A percentile compares a stretch with the other conserved stretches of the same genome.
These are phyloP conservation scores for Candida palmyrensis DNA, from an alignment of 805 yeast species.

Conservation along the genomic window DNA sequence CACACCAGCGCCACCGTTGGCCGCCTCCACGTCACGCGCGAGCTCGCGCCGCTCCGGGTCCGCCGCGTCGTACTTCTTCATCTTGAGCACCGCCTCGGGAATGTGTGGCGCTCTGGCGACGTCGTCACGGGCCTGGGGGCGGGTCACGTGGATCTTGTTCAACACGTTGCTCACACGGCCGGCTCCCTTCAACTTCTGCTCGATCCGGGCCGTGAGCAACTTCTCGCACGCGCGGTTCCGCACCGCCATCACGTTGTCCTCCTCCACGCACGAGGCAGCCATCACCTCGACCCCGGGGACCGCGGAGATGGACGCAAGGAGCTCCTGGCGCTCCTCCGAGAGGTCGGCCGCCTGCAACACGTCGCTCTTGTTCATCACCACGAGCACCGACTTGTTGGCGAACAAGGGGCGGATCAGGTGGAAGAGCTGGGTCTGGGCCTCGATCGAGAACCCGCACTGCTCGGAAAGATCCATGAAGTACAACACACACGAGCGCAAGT, in stretches of 20 bases:
- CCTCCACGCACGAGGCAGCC: constrained; percentile 90
- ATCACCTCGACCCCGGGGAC: constrained; percentile 85
- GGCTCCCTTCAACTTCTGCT: constrained; percentile 90
- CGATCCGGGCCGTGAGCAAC: constrained; percentile 90
- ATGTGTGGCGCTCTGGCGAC: constrained; percentile 71
- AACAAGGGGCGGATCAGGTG: constrained; percentile 95
- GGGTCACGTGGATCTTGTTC: constrained; percentile 93
- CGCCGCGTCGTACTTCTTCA: constrained; percentile 65
- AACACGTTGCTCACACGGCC: constrained; percentile 83
- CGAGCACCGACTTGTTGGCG: constrained; percentile 93
- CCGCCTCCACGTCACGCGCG: constrained; percentile 86
- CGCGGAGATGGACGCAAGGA: constrained; percentile 59
- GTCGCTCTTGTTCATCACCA: constrained; percentile 94
- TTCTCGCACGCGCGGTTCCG: constrained; percentile 98
- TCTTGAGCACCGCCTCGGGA: constrained; percentile 66
- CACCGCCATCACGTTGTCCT: constrained; percentile 92
- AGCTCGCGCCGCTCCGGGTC: constrained; percentile 81
- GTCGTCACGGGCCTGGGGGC: constrained; percentile 87
- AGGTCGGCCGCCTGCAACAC: constrained; percentile 82
- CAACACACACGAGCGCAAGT: constrained; percentile 90
- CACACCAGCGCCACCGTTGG: constrained; percentile 99
- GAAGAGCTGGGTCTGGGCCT: constrained; percentile 95
- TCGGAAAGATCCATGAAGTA: constrained; percentile 98
- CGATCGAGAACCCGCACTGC: constrained; percentile 97
- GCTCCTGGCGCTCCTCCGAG: constrained; percentile 64